Conservation (phyloP, 2,329 filamentous ascomycete species). For the Thermoascus crustaceus region DNA sequence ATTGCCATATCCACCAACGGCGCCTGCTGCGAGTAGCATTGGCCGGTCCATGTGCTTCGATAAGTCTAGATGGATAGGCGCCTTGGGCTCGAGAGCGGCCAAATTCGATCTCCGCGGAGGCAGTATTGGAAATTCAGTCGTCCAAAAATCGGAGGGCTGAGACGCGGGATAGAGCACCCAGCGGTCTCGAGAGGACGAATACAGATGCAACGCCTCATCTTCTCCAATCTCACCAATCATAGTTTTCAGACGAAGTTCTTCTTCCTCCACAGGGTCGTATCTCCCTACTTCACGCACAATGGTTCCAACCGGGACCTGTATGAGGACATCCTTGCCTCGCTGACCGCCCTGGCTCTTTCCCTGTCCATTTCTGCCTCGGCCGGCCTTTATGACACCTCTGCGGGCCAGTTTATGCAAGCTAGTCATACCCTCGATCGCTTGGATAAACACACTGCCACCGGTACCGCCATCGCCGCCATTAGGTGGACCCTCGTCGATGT, state of each 20-base stretch:
- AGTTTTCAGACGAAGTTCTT: conserved; percentile 35
- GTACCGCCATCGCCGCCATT: conserved; percentile 93
- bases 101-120: conserved; percentile 50
- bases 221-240: conserved; percentile 26
- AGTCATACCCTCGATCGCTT: conserved; percentile 83
- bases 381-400: conserved; percentile 51
- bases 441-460: conserved; percentile 89
- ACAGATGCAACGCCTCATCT: conserved; percentile 34
- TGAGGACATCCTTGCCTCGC: conserved; percentile 75
- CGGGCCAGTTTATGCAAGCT: conserved; percentile 86
- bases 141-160: conserved; percentile 59
- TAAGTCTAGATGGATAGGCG: conserved; percentile 65
- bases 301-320: conserved; percentile 88
- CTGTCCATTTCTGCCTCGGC: conserved; percentile 39
- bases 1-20: conserved; percentile 84
- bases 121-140: conserved; percentile 50
- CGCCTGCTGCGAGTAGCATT: conserved; percentile 77
- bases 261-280: conserved; percentile 66
- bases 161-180: conserved; percentile 83
- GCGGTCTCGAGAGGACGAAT: conserved; percentile 52
- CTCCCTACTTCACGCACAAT: conserved; percentile 76
- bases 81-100: conserved; percentile 59
- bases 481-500: conserved; percentile 75
- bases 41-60: conserved; percentile 71
- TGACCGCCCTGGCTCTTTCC: conserved; percentile 53